These are phyloP conservation scores for Xylaria telfairii DNA, from an alignment of 495 filamentous ascomycete species.

Conservation along the genomic window DNA sequence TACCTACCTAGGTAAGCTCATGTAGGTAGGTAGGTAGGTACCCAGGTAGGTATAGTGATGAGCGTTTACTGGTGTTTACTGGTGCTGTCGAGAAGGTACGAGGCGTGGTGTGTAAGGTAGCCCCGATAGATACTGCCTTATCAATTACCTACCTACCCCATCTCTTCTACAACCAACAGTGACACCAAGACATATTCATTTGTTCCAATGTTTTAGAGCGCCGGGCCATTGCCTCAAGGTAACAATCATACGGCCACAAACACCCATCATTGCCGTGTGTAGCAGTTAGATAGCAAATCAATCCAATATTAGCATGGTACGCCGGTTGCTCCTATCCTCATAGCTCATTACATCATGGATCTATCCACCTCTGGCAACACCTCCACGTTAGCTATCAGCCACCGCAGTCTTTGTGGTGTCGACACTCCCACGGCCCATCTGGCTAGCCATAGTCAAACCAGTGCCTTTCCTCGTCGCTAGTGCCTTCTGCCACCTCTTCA, in stretches of 20 bases:
- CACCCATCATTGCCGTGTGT: background rate
- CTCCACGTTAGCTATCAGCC: background rate
- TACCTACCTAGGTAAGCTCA: no score
- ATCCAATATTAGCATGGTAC: background rate
- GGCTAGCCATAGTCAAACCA: constrained; percentile 48
- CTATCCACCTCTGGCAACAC: background rate
- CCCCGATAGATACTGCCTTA: no score
- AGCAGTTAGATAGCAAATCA: background rate
- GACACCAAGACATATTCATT: no score
- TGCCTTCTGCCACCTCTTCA: constrained; percentile 51
- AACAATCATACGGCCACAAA: no score
- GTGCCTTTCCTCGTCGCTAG: constrained; percentile 52
- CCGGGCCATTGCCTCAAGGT: background rate
- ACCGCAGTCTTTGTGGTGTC: constrained; percentile 24
- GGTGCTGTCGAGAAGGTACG: no score
- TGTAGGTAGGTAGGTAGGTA: no score
- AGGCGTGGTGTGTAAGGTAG: no score
- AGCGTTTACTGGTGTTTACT: background rate
- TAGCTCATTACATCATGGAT: background rate
- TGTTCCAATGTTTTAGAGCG: no score
- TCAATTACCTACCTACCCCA: no score
- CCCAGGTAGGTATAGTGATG: no score
- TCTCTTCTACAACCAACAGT: no score
- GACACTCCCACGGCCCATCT: constrained; percentile 46
- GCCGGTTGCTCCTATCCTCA: background rate